Evolutionary conservation across 345 rosid species (phyloP).

Genomic region (Lepidium sativum): DNA sequence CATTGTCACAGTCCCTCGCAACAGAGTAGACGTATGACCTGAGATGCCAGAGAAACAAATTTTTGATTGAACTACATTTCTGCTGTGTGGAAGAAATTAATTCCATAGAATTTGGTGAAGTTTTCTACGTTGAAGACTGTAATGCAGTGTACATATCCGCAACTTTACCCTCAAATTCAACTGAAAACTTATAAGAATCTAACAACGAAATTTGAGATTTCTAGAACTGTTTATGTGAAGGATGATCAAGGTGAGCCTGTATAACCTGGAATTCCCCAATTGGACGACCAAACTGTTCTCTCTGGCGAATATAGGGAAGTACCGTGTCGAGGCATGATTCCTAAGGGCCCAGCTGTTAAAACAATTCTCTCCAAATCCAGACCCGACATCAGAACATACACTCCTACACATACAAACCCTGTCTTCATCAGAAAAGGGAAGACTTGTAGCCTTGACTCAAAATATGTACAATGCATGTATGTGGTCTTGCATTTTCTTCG

Average conservation of each 20-base stretch:
- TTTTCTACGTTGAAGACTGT: constrained; percentile 72
- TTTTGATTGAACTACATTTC: not conserved
- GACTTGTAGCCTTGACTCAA: not conserved
- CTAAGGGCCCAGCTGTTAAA: constrained; percentile 85
- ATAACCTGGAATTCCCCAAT: constrained; percentile 88
- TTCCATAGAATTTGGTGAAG: not conserved
- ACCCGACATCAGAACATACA: constrained; percentile 92
- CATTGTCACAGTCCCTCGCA: constrained; percentile 75
- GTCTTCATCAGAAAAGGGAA: not conserved
- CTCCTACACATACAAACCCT: constrained; percentile 42
- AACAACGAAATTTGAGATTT: not conserved
- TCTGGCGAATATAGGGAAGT: constrained; percentile 77
- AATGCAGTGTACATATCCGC: constrained; percentile 90
- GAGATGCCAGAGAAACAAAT: constrained; percentile 19
- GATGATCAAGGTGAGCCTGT: constrained; percentile 45
- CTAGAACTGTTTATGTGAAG: not conserved
- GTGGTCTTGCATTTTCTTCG: too few species aligned
- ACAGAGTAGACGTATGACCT: constrained; percentile 86
- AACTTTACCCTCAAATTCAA: constrained; percentile 63
- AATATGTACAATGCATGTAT: not conserved
- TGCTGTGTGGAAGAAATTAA: not conserved
- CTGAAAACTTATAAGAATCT: not conserved
- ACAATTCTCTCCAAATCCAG: constrained; percentile 93
- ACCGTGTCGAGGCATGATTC: constrained; percentile 88
- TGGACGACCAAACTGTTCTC: constrained; percentile 90